These are phyloP conservation scores for Vanrija sp. DNA, from an alignment of 1,284 basidiomycete genomes.

Conservation along the genomic window DNA sequence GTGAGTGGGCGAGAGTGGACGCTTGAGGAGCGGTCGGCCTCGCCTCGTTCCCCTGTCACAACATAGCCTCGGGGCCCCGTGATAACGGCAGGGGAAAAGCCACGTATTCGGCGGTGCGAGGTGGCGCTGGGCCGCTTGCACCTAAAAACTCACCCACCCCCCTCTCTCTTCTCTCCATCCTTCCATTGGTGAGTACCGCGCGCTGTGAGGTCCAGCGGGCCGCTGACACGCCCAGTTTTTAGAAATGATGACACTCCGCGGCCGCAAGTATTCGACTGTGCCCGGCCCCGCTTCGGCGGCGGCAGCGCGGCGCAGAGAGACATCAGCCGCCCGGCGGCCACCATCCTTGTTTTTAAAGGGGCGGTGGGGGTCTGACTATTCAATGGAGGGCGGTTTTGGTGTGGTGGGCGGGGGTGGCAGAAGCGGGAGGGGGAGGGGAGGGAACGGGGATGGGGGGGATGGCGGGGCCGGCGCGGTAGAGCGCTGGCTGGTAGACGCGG, in stretches of 20 bases:
- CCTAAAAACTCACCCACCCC: neutral
- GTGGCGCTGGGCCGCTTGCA: neutral
- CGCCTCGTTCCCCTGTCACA: too few relatives aligned
- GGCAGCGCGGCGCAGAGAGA: slow-evolving; percentile 21
- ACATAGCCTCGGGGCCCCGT: too few relatives aligned
- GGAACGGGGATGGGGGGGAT: neutral
- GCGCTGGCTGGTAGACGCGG: too few relatives aligned
- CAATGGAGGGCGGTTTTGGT: slow-evolving; percentile 7
- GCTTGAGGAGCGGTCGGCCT: too few relatives aligned
- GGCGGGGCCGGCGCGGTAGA: too few relatives aligned
- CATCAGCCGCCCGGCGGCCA: slow-evolving; percentile 40
- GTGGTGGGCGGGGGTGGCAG: neutral
- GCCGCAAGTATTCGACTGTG: slow-evolving; percentile 33
- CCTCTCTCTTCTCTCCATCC: slow-evolving; percentile 19
- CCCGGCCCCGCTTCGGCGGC: slow-evolving; percentile 11
- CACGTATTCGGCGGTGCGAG: neutral
- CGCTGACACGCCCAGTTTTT: slow-evolving; percentile 12
- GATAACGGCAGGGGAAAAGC: too few relatives aligned
- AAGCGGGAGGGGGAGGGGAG: neutral
- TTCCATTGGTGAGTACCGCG: slow-evolving; percentile 20
- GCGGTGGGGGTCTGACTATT: slow-evolving; percentile 39
- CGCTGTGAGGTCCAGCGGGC: neutral
- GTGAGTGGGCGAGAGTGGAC: too few relatives aligned
- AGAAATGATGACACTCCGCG: slow-evolving; percentile 37
- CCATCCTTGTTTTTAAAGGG: slow-evolving; percentile 41